These are phyloP conservation scores for Phytophthora litchii DNA, from an alignment of 352 stramenopile species.

Conservation along the genomic window DNA sequence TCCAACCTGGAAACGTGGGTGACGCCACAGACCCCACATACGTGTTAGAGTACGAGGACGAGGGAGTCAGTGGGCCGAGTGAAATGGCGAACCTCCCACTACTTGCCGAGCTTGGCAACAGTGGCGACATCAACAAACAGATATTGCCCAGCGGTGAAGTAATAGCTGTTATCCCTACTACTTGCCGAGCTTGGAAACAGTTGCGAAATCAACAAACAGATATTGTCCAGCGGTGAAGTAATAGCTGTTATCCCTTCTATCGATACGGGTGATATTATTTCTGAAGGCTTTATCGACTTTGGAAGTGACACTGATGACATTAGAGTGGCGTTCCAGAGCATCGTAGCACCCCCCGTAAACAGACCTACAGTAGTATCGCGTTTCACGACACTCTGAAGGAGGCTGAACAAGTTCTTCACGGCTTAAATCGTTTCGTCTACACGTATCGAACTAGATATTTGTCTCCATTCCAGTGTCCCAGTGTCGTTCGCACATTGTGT, in stretches of 20 bases:
- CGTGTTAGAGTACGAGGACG: background rate
- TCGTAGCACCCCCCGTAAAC: background rate
- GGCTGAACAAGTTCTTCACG: conserved; percentile 2
- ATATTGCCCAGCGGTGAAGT: background rate
- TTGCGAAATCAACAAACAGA: background rate
- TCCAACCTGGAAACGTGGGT: background rate
- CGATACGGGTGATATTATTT: background rate
- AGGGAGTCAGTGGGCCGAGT: background rate
- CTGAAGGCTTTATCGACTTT: conserved; percentile 5
- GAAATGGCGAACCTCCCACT: background rate
- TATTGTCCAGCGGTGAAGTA: background rate
- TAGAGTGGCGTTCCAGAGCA: background rate
- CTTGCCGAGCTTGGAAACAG: background rate
- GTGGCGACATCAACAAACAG: background rate
- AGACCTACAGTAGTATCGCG: background rate
- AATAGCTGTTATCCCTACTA: too few relatives aligned
- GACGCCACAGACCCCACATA: background rate
- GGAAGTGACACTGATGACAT: conserved; percentile 1
- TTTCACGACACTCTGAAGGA: conserved; percentile 1
- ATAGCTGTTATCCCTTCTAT: too few relatives aligned
- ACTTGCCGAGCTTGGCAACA: background rate
- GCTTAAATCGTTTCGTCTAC: conserved; percentile 12
- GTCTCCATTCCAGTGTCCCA: conserved; percentile 3
- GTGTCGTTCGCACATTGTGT: conserved; percentile 5
- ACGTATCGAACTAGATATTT: conserved; percentile 8